These are phyloP conservation scores for Plasmodium gonderi DNA, from an alignment of 169 alveolate species.

Conservation along the genomic window DNA sequence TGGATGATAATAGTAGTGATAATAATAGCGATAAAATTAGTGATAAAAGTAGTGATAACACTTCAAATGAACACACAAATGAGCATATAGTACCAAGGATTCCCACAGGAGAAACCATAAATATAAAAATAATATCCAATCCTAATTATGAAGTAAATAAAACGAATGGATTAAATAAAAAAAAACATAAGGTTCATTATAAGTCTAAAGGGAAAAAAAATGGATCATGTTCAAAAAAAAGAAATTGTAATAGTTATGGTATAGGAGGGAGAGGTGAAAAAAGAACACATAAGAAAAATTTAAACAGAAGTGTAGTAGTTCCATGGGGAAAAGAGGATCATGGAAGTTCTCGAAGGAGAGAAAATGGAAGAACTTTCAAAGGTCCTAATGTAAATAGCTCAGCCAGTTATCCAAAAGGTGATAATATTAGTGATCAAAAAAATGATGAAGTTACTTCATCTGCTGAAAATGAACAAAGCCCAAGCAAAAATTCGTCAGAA, in stretches of 20 bases:
- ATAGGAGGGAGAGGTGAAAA: neutral
- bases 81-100: neutral
- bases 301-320: neutral
- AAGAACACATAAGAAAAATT: neutral
- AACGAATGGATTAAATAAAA: neutral
- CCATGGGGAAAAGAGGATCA: neutral
- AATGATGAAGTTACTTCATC: neutral
- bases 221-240: neutral
- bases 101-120: conserved; percentile 16
- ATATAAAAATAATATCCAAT: conserved; percentile 26
- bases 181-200: neutral
- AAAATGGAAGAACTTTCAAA: neutral
- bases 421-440: neutral
- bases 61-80: neutral
- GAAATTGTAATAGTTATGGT: neutral
- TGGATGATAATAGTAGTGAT: neutral
- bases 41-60: neutral
- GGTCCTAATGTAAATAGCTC: neutral
- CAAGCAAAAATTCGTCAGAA: neutral
- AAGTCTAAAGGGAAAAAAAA: neutral
- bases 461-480: neutral
- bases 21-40: neutral
- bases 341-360: neutral
- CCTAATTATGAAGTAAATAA: neutral
- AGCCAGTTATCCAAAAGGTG: neutral